Base-by-base conservation (phyloP, 2,329 filamentous ascomycete genomes). In the Diaporthe sp. region DNA sequence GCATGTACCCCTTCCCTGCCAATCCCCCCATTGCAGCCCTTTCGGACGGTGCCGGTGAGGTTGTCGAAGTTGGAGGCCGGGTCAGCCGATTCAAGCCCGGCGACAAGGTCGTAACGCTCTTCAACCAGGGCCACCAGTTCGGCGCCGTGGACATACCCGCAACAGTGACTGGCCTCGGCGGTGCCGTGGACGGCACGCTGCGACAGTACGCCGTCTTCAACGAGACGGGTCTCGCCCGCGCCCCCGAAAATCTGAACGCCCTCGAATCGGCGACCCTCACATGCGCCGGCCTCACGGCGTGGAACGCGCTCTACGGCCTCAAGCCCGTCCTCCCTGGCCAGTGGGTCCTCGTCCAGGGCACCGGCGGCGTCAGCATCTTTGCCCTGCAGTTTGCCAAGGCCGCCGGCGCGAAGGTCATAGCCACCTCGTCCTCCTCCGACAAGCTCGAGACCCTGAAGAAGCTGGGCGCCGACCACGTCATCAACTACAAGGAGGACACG, bases 341-440 rank as follows among this genome's bases (percentile, higher is more conserved):
- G 76, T 87, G 82, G 79, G 91, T 94, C 4, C 86, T 94, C 47
- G 92, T 92, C 1, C 91, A 94, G 82, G 93, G 92, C n/a, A 94
- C 92, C 0, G 92, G 93, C 28, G 92, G 92, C 75, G 92, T 94
- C 10, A 90, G 88, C 77, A 87, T 94, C 76, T 93, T 93, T 75
- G 92, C 88, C 4, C 82, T 94, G n/a, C 92, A 89, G 82, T 82
- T 86, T 67, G 85, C 85, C 53, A 79, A 82, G 75, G 88, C 89
- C 0, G 86, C 86, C 0, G 90, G 89, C 39, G 90, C 90, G 0
- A 86, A 81, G 9, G 89, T 92, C 70, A 90, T 92, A 73, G 88
- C 90, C 0, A 92, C 90, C 0, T 92, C 90, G 0, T 90, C 87
- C 1, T 88, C 86, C 0, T 79, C 82, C 0, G 82, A 83, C 3